phyloP scores from a whole-genome alignment of 257 asterid species.

The Lantana camara region DNA sequence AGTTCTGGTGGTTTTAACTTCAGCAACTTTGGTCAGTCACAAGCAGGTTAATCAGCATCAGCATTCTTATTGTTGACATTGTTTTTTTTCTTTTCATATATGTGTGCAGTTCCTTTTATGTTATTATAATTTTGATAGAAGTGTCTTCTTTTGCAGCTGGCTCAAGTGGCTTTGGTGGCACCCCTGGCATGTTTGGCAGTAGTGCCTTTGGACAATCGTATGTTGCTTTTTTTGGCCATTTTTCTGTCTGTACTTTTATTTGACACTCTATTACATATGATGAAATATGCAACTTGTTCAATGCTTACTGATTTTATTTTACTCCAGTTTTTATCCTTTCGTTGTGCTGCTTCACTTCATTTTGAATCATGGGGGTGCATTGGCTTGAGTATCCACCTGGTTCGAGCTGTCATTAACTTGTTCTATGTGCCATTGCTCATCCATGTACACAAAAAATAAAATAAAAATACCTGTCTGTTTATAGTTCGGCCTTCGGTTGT shows the following conservation, averaged over 20 bases:
- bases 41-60: slow-evolving; percentile 60
- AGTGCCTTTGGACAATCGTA: slow-evolving; percentile 70
- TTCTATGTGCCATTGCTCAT: not conserved
- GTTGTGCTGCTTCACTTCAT: too few species aligned
- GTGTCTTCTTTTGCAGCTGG: slow-evolving; percentile 45
- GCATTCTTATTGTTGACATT: slow-evolving; percentile 14
- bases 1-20: slow-evolving; percentile 64
- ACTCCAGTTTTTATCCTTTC: not conserved
- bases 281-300: slow-evolving; percentile 11
- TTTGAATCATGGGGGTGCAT: not conserved
- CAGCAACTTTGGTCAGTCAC: slow-evolving; percentile 73
- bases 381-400: not conserved
- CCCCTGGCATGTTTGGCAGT: slow-evolving; percentile 66
- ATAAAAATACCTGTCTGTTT: too few species aligned
- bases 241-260: slow-evolving; percentile 11
- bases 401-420: not conserved
- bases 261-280: slow-evolving; percentile 1
- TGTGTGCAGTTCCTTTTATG: not conserved
- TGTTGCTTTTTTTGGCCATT: slow-evolving; percentile 34
- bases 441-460: not conserved
- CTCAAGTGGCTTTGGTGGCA: slow-evolving; percentile 60
- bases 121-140: not conserved
- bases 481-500: not conserved
- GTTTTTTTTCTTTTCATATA: not conserved
- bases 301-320: too few species aligned